Evolutionary conservation across 345 rosid genomes (phyloP).

Genomic region (Aethionema arabicum): DNA sequence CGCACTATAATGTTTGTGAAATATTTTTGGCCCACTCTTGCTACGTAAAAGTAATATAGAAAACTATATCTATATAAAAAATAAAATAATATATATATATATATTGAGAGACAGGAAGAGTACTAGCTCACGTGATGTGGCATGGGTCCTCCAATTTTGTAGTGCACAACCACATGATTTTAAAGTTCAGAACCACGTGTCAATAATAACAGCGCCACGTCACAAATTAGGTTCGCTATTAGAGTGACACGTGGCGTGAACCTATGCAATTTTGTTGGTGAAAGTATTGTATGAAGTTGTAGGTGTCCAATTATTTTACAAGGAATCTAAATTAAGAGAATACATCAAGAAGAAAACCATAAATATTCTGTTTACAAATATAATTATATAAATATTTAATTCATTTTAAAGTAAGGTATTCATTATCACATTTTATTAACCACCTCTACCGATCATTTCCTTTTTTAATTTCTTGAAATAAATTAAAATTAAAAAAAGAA

Average conservation of each 20-base stretch:
- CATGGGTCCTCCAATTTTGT: conserved; percentile 31
- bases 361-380: too few relatives aligned
- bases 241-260: conserved; percentile 21
- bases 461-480: conserved; percentile 20
- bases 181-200: conserved; percentile 25
- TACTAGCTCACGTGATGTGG: conserved; percentile 30
- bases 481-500: neutral
- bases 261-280: conserved; percentile 24
- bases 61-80: neutral
- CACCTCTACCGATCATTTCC: conserved; percentile 21
- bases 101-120: conserved; percentile 28
- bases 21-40: too few relatives aligned
- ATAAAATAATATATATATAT: neutral
- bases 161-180: conserved; percentile 31
- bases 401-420: neutral
- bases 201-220: conserved; percentile 10
- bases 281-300: conserved; percentile 20
- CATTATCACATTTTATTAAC: neutral
- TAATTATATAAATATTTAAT: too few relatives aligned
- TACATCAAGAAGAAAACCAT: too few relatives aligned
- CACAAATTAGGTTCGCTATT: conserved; percentile 12
- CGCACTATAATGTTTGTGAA: too few relatives aligned
- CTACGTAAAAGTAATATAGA: neutral
- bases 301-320: conserved; percentile 15
- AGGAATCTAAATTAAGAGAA: neutral